Base-by-base conservation (phyloP, 768 basidiomycete species). In the Amanita inopinata region DNA sequence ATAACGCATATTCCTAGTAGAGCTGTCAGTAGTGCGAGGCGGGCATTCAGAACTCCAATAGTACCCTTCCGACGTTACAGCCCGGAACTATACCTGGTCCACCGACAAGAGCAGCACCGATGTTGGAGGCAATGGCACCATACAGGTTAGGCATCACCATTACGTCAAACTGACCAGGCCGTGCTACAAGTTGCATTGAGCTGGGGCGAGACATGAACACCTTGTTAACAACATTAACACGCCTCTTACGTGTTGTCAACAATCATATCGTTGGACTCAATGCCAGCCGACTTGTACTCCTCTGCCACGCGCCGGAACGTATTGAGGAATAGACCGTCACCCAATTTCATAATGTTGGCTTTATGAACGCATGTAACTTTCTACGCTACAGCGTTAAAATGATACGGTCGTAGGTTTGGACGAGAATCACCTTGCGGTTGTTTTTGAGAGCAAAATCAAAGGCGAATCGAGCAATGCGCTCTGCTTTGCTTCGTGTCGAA, bases 321-420 rank as follows among this genome's bases (percentile, higher is more conserved):
- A 66, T 91, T 93, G 54, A 98, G 76, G 82, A 98, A 98, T 32
- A 99, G 78, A 63, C 96, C 96, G 57, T 98, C 96, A 61, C 94
- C 94, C 54, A 97, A 82, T 65, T 99, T 99, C 96, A 99, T 99
- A 73, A 99, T 99, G 73, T 98, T 98, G 56, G 96, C 96, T 67
- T 99, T 99, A 80, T 99, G 96, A 33, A 99, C 92, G 58, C 93
- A 97, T 31, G 96, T 99, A 52, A 99, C 94, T 85, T 94, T 98
- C 91, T 94, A 53, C 2, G 35, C n/a, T 48, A 40, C 28, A 19
- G 43, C 6, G 34, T 24, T 49, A 20, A 55, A 46, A 24, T 23
- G 18, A 17, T 14, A 28, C 4, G 11, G 7, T 14, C 17, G 7
- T 19, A 17, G 33, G 30, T n/a, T 33, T 3, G 23, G 8, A 25